Evolutionary conservation across 2,329 filamentous ascomycete genomes (phyloP).

Genomic region (Ceratocystis diversiconidia): DNA sequence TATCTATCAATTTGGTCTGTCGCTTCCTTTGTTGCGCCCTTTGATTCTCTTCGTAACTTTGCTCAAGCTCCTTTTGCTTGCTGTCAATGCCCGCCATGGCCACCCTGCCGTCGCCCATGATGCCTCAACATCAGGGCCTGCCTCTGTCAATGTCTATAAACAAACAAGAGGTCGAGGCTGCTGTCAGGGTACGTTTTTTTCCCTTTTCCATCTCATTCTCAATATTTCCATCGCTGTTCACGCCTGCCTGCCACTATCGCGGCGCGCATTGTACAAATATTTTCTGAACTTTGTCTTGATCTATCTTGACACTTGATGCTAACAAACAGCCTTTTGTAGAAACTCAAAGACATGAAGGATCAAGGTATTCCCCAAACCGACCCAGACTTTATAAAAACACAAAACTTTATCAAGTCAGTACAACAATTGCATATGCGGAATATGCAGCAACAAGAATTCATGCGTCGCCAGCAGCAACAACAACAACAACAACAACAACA

Average conservation of each 20-base stretch:
- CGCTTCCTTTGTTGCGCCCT: neutral
- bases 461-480: slow-evolving; percentile 34
- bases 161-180: slow-evolving; percentile 16
- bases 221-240: no score
- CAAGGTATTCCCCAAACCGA: slow-evolving; percentile 67
- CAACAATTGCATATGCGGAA: slow-evolving; percentile 48
- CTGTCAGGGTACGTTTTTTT: slow-evolving; percentile 10
- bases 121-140: slow-evolving; percentile 12
- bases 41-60: neutral
- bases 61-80: neutral
- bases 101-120: slow-evolving; percentile 18
- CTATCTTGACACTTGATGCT: neutral
- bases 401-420: slow-evolving; percentile 58
- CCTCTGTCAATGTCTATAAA: slow-evolving; percentile 8
- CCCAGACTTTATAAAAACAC: slow-evolving; percentile 74
- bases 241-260: no score
- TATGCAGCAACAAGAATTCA: slow-evolving; percentile 31
- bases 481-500: slow-evolving; percentile 35
- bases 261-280: no score
- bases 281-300: neutral
- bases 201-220: neutral
- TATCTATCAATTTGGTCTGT: neutral
- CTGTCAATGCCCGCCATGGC: slow-evolving; percentile 15
- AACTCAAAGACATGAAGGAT: slow-evolving; percentile 79
- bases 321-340: slow-evolving; percentile 35